phyloP scores from a whole-genome alignment of 345 rosid genomes.

The Salix viminalis region DNA sequence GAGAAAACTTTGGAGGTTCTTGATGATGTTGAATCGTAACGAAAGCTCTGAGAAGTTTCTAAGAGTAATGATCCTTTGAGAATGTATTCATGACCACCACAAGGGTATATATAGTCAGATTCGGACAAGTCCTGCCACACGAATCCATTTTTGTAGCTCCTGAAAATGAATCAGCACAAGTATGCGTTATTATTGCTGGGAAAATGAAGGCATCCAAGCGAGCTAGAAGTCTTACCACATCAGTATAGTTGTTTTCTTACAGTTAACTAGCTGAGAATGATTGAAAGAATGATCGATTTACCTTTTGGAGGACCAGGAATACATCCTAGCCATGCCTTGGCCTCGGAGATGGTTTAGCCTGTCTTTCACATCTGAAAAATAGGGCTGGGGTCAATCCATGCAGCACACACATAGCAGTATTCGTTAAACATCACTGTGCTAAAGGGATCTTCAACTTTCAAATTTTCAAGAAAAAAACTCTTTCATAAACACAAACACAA shows the following conservation, averaged over 20 bases:
- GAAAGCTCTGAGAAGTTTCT: conserved; percentile 8
- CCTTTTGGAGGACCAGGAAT: conserved; percentile 24
- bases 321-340: conserved; percentile 17
- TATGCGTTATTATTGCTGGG: not conserved
- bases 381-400: not conserved
- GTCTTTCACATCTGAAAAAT: conserved; percentile 12
- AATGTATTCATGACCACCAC: conserved; percentile 19
- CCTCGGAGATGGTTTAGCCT: conserved; percentile 19
- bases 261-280: not conserved
- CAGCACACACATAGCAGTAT: not conserved
- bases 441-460: not conserved
- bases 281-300: not conserved
- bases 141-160: conserved; percentile 21
- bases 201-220: not conserved
- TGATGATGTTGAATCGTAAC: conserved; percentile 24
- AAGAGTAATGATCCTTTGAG: conserved; percentile 22
- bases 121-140: conserved; percentile 22
- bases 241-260: not conserved
- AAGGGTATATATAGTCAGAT: conserved; percentile 12
- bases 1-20: conserved; percentile 23
- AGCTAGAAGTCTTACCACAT: not conserved
- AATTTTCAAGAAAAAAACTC: not conserved
- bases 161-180: not conserved
- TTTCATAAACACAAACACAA: not conserved
- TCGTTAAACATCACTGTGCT: not conserved